These are phyloP conservation scores for Spergularia marina DNA, from an alignment of 148 eudicot genomes.

Conservation along the genomic window DNA sequence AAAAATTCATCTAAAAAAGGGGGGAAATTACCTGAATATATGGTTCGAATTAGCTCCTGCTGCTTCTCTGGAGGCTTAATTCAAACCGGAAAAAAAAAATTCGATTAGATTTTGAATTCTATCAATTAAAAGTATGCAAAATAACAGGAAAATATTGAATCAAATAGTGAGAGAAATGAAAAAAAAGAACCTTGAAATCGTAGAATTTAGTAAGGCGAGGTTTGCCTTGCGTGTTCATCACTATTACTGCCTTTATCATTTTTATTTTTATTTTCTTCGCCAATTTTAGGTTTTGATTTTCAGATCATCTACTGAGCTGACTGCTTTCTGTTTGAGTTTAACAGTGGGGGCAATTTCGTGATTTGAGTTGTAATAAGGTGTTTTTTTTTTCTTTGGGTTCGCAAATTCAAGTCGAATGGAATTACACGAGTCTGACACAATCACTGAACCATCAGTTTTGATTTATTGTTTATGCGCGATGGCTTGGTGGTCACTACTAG, in stretches of 20 bases:
- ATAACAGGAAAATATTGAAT: background rate
- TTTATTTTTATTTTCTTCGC: background rate
- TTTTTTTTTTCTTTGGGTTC: too few relatives aligned
- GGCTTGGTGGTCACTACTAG: too few relatives aligned
- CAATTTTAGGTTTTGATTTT: too few relatives aligned
- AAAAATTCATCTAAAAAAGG: too few relatives aligned
- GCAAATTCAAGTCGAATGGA: too few relatives aligned
- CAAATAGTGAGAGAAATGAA: background rate
- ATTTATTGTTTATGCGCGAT: too few relatives aligned
- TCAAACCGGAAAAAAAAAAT: background rate
- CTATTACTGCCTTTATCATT: slow-evolving; percentile 47
- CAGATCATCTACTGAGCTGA: background rate
- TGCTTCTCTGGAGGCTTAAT: slow-evolving; percentile 72
- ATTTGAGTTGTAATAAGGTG: too few relatives aligned
- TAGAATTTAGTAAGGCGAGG: slow-evolving; percentile 43
- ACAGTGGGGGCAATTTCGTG: too few relatives aligned
- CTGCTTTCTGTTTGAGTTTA: background rate
- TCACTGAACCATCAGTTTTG: too few relatives aligned
- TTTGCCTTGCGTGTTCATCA: slow-evolving; percentile 48
- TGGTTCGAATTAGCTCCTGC: slow-evolving; percentile 64
- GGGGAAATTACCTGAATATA: slow-evolving; percentile 47
- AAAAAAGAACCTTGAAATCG: slow-evolving; percentile 30
- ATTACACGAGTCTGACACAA: too few relatives aligned
- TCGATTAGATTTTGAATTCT: background rate
- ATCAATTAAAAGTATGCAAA: background rate